phyloP scores from a whole-genome alignment of 2,329 filamentous ascomycete species.

The Alternaria sp. region DNA sequence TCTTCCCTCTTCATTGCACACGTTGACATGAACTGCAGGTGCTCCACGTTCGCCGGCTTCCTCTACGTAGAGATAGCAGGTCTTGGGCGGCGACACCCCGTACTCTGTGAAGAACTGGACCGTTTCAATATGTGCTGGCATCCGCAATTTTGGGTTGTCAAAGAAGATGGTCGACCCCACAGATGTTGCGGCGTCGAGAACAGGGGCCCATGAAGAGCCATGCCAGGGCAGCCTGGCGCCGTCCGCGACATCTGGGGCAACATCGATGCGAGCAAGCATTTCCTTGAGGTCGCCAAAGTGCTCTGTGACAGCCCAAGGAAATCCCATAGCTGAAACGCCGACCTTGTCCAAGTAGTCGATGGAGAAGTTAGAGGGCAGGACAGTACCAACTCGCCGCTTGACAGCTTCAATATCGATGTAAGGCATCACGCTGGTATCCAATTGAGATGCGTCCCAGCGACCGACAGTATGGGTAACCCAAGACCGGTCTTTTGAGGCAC shows the following conservation, averaged over 20 bases:
- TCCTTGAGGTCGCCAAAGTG: constrained; percentile 48
- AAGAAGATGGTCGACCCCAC: background rate
- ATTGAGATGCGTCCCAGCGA: background rate
- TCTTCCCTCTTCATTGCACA: background rate
- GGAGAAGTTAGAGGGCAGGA: constrained; percentile 28
- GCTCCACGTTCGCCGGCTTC: background rate
- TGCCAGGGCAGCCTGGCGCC: background rate
- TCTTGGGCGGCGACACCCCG: background rate
- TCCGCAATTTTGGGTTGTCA: background rate
- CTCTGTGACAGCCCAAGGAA: constrained; percentile 51
- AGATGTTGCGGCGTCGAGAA: background rate
- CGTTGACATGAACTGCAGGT: background rate
- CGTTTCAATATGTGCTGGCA: background rate
- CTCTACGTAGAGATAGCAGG: background rate
- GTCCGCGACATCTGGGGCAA: constrained; percentile 33
- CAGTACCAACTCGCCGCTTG: background rate
- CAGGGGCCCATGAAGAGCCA: background rate
- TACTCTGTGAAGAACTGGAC: background rate
- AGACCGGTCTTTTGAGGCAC: background rate
- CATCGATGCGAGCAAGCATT: constrained; percentile 50
- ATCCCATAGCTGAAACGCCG: constrained; percentile 50
- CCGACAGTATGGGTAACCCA: background rate
- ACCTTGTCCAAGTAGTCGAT: constrained; percentile 29
- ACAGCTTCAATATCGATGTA: background rate
- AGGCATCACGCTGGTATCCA: background rate